phyloP scores from a whole-genome alignment of 805 yeast genomes.

The Limtongia smithiae region DNA sequence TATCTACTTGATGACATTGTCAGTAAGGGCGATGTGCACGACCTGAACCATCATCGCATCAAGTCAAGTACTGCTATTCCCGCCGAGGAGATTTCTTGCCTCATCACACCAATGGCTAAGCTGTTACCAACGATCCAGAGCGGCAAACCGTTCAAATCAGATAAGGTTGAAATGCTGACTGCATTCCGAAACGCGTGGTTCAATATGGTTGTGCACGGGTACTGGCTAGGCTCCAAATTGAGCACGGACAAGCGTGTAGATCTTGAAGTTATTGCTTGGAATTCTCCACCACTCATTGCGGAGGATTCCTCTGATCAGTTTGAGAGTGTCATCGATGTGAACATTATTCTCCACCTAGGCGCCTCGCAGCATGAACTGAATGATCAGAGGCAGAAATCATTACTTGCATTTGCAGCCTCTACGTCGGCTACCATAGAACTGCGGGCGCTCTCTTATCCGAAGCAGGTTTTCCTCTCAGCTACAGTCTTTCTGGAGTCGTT shows the following conservation, averaged over 20 bases:
- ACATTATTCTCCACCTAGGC: constrained; percentile 84
- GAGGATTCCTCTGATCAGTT: constrained; percentile 75
- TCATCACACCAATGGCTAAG: constrained; percentile 50
- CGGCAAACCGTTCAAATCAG: constrained; percentile 42
- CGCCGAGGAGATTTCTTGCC: constrained; percentile 65
- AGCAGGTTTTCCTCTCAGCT: constrained; percentile 83
- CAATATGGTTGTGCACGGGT: constrained; percentile 89
- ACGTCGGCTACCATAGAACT: constrained; percentile 49
- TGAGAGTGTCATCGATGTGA: constrained; percentile 88
- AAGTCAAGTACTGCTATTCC: constrained; percentile 41
- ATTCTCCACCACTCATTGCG: constrained; percentile 82
- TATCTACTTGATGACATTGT: constrained; percentile 67
- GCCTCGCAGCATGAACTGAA: constrained; percentile 77
- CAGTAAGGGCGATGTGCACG: constrained; percentile 74
- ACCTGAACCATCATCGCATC: constrained; percentile 72
- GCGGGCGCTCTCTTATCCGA: constrained; percentile 61
- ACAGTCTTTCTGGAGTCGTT: constrained; percentile 72
- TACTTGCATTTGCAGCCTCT: constrained; percentile 41
- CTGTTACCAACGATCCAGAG: constrained; percentile 33
- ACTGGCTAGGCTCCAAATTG: constrained; percentile 56
- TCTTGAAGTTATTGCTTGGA: constrained; percentile 71
- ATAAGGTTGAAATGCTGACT: constrained; percentile 50
- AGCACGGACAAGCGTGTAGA: constrained; percentile 47
- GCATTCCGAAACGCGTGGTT: constrained; percentile 90
- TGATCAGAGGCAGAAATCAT: constrained; percentile 63